Conservation (phyloP, 768 basidiomycete genomes). For the Kwoniella europaea region DNA sequence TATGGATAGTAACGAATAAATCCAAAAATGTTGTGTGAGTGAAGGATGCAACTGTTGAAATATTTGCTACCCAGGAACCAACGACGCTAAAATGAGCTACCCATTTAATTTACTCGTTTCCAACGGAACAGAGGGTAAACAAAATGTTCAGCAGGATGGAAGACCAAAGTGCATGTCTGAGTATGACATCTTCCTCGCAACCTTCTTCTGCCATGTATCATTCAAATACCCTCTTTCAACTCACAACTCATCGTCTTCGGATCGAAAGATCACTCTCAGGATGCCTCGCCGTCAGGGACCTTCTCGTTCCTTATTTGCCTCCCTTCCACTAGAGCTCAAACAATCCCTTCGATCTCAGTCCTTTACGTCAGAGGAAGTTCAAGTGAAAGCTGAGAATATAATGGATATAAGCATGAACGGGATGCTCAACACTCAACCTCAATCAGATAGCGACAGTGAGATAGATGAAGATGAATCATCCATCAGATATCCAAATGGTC, state of each 20-base stretch:
- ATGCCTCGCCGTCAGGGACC: constrained; percentile 25
- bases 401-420: constrained; percentile 1
- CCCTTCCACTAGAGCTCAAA: constrained; percentile 45
- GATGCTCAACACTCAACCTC: constrained; percentile 20
- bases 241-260: too few relatives aligned
- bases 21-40: neutral
- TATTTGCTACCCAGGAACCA: neutral
- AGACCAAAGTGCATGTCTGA: too few relatives aligned
- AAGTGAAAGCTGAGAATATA: constrained; percentile 14
- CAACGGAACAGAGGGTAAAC: neutral
- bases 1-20: neutral
- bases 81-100: neutral
- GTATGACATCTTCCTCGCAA: too few relatives aligned
- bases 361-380: constrained; percentile 8
- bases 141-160: too few relatives aligned
- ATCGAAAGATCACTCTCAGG: neutral
- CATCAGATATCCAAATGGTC: constrained; percentile 4
- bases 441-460: neutral
- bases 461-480: constrained; percentile 22
- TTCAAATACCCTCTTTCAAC: too few relatives aligned
- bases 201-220: too few relatives aligned
- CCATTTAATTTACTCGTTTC: neutral
- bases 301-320: constrained; percentile 44
- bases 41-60: neutral
- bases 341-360: constrained; percentile 37